Evolutionary conservation across 768 basidiomycete species (phyloP).

Genomic region (Pisolithus albus): DNA sequence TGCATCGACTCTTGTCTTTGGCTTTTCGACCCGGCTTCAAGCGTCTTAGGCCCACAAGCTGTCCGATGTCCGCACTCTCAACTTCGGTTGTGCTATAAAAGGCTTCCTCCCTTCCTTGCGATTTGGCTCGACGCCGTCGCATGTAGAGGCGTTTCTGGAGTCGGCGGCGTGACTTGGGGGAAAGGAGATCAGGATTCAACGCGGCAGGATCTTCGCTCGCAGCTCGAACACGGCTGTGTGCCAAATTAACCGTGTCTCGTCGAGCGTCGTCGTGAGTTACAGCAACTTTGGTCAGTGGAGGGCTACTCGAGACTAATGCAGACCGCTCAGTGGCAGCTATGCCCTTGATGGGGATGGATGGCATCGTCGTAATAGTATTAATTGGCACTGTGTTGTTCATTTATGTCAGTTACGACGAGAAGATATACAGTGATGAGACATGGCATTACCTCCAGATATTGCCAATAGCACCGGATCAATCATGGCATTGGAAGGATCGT

Average conservation of each 20-base stretch:
- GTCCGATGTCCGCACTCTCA: neutral
- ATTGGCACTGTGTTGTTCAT: neutral
- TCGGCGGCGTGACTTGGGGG: constrained; percentile 48
- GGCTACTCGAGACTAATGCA: neutral
- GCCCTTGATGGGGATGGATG: neutral
- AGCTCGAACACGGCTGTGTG: neutral
- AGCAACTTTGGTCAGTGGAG: neutral
- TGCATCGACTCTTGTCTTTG: neutral
- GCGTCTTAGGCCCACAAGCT: constrained; percentile 12
- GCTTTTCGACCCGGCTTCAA: constrained; percentile 34
- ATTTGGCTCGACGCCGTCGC: constrained; percentile 59
- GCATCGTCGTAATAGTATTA: neutral
- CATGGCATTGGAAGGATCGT: constrained; percentile 12
- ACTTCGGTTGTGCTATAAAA: neutral
- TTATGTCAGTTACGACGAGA: neutral
- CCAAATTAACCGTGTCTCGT: neutral
- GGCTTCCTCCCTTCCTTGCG: constrained; percentile 27
- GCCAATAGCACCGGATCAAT: constrained; percentile 29
- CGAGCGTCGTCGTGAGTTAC: neutral
- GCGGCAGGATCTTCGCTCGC: neutral
- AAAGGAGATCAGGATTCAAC: constrained; percentile 21
- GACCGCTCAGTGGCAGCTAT: neutral
- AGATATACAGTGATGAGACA: neutral
- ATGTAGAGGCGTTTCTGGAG: constrained; percentile 60
- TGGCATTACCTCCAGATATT: constrained; percentile 13